These are phyloP conservation scores for Cladosporium velox DNA, from an alignment of 2,329 filamentous ascomycete species.

Conservation along the genomic window DNA sequence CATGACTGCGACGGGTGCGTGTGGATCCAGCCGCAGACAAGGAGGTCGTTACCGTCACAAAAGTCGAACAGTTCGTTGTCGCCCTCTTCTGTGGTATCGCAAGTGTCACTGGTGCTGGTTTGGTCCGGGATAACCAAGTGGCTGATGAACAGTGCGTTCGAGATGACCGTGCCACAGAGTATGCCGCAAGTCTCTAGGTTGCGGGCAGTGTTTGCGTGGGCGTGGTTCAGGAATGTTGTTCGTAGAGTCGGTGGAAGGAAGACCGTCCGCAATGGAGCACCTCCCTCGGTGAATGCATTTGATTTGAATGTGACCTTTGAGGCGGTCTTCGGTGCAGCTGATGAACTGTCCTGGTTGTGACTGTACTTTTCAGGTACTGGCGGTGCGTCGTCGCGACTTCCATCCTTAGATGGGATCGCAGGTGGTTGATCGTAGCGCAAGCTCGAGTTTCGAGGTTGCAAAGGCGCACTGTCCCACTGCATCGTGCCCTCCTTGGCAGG, in stretches of 20 bases:
- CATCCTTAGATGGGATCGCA: slow-evolving; percentile 36
- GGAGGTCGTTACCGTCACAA: slow-evolving; percentile 77
- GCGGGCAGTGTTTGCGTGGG: slow-evolving; percentile 71
- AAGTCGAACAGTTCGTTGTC: slow-evolving; percentile 75
- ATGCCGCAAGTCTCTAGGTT: slow-evolving; percentile 96
- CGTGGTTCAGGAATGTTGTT: slow-evolving; percentile 70
- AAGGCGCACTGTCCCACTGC: slow-evolving; percentile 35
- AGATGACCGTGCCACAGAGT: slow-evolving; percentile 84
- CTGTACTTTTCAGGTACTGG: slow-evolving; percentile 15
- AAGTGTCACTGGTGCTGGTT: slow-evolving; percentile 85
- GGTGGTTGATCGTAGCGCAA: slow-evolving; percentile 21
- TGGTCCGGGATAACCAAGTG: slow-evolving; percentile 90
- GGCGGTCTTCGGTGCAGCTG: not conserved
- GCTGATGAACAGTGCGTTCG: slow-evolving; percentile 90
- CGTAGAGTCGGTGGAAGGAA: slow-evolving; percentile 81
- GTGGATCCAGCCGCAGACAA: slow-evolving; percentile 95
- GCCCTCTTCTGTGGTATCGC: slow-evolving; percentile 86
- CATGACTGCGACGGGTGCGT: slow-evolving; percentile 96
- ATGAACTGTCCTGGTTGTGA: not conserved
- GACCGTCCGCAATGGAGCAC: slow-evolving; percentile 79
- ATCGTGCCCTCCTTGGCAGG: slow-evolving; percentile 43
- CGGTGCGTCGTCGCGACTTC: not conserved
- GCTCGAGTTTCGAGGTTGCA: slow-evolving; percentile 24
- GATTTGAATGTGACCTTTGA: slow-evolving; percentile 67
- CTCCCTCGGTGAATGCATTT: slow-evolving; percentile 86